Conservation (phyloP, 352 stramenopile species). For the Globisporangium yorkense region DNA sequence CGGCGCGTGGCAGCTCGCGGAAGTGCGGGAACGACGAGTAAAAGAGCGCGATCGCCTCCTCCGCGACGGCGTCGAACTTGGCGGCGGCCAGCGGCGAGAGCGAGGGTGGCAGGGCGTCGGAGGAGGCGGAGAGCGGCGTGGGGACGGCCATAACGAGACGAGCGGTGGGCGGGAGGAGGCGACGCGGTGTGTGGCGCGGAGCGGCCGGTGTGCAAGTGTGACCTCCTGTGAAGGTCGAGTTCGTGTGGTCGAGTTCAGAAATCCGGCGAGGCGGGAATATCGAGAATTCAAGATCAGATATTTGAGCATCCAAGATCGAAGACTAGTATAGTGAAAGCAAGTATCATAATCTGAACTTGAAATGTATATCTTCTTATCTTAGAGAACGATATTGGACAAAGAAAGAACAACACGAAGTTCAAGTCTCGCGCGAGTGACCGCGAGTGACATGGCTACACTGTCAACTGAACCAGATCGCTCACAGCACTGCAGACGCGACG, state of each 20-base stretch:
- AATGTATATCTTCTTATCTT: background rate
- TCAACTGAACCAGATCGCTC: background rate
- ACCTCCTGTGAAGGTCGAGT: background rate
- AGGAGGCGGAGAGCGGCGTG: background rate
- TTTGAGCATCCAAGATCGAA: background rate
- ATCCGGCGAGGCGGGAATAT: background rate
- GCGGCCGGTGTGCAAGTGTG: too few species aligned
- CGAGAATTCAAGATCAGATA: background rate
- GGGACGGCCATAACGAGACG: background rate
- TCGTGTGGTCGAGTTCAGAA: background rate
- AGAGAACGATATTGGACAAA: background rate
- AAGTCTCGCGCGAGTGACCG: background rate
- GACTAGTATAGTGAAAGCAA: background rate
- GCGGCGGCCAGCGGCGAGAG: slow-evolving; percentile 3
- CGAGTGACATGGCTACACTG: slow-evolving; percentile 3
- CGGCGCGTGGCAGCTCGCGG: slow-evolving; percentile 24
- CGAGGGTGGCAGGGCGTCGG: background rate
- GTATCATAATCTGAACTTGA: background rate
- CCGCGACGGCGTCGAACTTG: slow-evolving; percentile 25
- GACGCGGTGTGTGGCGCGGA: too few species aligned
- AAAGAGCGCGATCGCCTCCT: slow-evolving; percentile 58
- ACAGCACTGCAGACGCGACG: background rate
- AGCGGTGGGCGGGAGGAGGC: too few species aligned
- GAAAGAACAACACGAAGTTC: background rate
- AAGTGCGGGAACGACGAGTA: slow-evolving; percentile 43